Percentiles rank a stretch among this genome's conserved stretches.
Evolutionary conservation across 192 early-diverging fungal genomes (phyloP).

Genomic region (Mortierella alpina): DNA sequence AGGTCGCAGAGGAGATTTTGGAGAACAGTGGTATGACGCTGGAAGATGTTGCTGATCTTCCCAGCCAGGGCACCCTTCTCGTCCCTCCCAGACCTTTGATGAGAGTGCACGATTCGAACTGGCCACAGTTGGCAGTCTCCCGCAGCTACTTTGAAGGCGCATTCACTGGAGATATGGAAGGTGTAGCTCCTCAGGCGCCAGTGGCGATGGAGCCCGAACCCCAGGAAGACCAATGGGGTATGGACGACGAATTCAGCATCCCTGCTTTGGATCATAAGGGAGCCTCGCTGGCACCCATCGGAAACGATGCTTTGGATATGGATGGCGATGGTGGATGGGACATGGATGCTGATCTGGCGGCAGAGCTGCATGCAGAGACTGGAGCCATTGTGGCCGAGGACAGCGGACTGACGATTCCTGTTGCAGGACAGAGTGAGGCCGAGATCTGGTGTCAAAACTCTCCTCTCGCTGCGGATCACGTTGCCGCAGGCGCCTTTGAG

Average conservation of each 20-base stretch:
- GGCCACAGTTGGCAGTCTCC: conserved; percentile 90
- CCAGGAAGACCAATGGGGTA: conserved; percentile 78
- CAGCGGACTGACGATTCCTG: conserved; percentile 59
- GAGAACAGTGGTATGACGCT: conserved; percentile 74
- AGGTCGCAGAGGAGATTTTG: conserved; percentile 88
- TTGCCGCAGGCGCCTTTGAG: conserved; percentile 95
- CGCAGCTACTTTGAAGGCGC: conserved; percentile 88
- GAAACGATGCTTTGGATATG: conserved; percentile 53
- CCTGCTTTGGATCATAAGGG: conserved; percentile 53
- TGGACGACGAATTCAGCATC: conserved; percentile 77
- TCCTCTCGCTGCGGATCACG: conserved; percentile 87
- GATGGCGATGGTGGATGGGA: conserved; percentile 82
- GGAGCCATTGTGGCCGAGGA: conserved; percentile 70
- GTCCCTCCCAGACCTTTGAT: conserved; percentile 79
- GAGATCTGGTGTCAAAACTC: conserved; percentile 67
- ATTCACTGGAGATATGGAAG: conserved; percentile 67
- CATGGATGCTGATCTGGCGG: conserved; percentile 81
- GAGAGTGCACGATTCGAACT: conserved; percentile 83
- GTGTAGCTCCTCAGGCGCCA: conserved; percentile 57
- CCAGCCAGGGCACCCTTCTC: conserved; percentile 64
- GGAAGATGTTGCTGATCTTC: conserved; percentile 65
- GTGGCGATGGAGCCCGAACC: conserved; percentile 70
- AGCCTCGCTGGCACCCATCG: conserved; percentile 31
- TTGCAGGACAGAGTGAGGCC: conserved; percentile 75
- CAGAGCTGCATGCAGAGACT: conserved; percentile 74